Evolutionary conservation across 1,139 yeast species (phyloP).

Genomic region (Pichia sp.): DNA sequence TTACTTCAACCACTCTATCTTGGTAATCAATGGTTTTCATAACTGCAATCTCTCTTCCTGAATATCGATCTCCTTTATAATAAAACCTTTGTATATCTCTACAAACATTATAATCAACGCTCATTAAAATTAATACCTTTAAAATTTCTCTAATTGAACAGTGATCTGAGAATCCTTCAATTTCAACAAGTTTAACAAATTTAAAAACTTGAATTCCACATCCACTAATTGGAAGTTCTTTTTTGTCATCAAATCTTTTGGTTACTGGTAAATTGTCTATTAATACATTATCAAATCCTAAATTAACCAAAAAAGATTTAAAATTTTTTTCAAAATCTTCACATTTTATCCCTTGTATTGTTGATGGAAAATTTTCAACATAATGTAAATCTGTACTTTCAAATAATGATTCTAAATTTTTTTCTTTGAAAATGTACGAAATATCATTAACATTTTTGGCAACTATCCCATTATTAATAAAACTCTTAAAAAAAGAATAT

Average conservation of each 20-base stretch:
- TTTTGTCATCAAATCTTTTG: conserved; percentile 17
- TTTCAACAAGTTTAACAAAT: conserved; percentile 10
- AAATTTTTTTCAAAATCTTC: not conserved
- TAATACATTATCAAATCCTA: conserved; percentile 9
- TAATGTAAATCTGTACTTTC: conserved; percentile 3
- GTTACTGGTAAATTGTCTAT: not conserved
- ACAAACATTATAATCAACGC: conserved; percentile 9
- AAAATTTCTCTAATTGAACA: conserved; percentile 1
- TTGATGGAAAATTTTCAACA: conserved; percentile 5
- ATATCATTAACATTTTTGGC: not conserved
- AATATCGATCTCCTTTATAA: not conserved
- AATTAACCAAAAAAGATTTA: not conserved
- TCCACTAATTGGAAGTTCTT: conserved; percentile 15
- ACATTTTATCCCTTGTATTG: not conserved
- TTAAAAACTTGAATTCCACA: conserved; percentile 20
- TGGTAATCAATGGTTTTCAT: conserved; percentile 8
- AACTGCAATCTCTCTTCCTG: conserved; percentile 12
- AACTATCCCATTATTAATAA: conserved; percentile 1
- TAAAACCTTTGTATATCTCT: conserved; percentile 5
- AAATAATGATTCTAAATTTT: not conserved
- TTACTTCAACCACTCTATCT: not conserved
- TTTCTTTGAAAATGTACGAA: conserved; percentile 1
- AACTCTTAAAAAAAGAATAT: conserved; percentile 8
- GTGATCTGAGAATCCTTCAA: not conserved
- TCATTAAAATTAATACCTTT: conserved; percentile 6